Percentiles rank a stretch among this genome's conserved stretches.
phyloP scores from a whole-genome alignment of 2,329 filamentous ascomycete genomes.

The Pseudopithomyces chartarum region DNA sequence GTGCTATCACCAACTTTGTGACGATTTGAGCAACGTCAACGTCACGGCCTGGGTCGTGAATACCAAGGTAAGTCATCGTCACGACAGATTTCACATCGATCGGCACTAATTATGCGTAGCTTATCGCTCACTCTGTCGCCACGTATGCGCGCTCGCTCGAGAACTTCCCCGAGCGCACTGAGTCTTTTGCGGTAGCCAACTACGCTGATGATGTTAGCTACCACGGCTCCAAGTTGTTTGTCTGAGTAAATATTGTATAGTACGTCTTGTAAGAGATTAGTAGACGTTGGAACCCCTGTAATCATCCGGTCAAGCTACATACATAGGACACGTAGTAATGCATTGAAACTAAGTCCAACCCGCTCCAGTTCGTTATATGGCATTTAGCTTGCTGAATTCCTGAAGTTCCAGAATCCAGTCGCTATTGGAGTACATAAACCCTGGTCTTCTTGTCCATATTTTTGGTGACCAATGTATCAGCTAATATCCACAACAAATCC shows the following conservation, averaged over 20 bases:
- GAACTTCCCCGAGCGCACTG: slow-evolving; percentile 40
- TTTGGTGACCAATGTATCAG: too few species aligned
- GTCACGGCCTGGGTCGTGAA: slow-evolving; percentile 46
- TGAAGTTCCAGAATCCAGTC: too few species aligned
- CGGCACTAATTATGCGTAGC: slow-evolving; percentile 22
- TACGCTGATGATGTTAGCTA: slow-evolving; percentile 34
- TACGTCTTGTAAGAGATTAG: background rate
- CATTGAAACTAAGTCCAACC: too few species aligned
- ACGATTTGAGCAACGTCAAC: slow-evolving; percentile 46
- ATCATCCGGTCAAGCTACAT: too few species aligned
- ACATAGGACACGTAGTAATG: too few species aligned
- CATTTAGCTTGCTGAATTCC: too few species aligned
- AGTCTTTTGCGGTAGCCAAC: slow-evolving; percentile 17
- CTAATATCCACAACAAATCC: too few species aligned
- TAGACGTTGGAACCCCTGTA: too few species aligned
- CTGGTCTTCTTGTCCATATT: too few species aligned
- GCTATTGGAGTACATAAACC: too few species aligned
- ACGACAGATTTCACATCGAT: background rate
- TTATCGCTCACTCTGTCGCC: slow-evolving; percentile 45
- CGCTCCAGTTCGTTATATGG: too few species aligned
- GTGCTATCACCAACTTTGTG: slow-evolving; percentile 48
- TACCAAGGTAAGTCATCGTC: slow-evolving; percentile 34
- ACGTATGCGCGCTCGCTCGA: slow-evolving; percentile 43
- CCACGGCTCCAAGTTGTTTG: slow-evolving; percentile 41
- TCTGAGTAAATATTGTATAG: slow-evolving; percentile 15